Conservation (phyloP, 345 rosid genomes). For the Citrus unshiu region DNA sequence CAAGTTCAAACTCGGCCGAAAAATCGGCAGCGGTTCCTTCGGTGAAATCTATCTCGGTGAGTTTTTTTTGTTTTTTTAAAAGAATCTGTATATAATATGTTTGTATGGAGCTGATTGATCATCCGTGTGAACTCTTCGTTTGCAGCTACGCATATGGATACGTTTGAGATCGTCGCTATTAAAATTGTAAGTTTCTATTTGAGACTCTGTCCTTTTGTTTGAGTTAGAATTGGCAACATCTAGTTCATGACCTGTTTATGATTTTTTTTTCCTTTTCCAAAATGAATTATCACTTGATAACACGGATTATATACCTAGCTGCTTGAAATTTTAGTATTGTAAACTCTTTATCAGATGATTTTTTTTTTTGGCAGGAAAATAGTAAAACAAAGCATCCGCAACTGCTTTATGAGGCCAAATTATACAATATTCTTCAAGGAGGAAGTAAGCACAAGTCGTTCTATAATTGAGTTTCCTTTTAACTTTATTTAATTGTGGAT, state of each 20-base stretch:
- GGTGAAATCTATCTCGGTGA: conserved; percentile 93
- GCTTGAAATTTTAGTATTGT: not conserved
- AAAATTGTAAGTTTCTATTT: conserved; percentile 72
- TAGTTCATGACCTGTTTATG: conserved; percentile 8
- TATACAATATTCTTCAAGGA: conserved; percentile 79
- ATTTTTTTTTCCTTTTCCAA: not conserved
- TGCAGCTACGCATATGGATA: conserved; percentile 84
- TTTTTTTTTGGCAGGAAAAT: conserved; percentile 52
- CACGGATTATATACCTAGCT: not conserved
- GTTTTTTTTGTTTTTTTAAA: not conserved
- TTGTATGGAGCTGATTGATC: conserved; percentile 5
- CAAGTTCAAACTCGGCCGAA: conserved; percentile 83
- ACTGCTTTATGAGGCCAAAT: conserved; percentile 81
- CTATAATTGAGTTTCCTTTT: not conserved
- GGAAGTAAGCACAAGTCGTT: conserved; percentile 48
- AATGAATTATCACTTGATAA: not conserved
- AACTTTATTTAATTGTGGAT: not conserved
- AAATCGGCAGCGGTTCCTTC: conserved; percentile 96
- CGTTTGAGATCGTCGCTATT: conserved; percentile 89
- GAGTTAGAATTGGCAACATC: not conserved
- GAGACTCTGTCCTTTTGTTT: not conserved
- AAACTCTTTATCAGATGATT: not conserved
- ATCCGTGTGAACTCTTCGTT: not conserved
- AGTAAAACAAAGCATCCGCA: conserved; percentile 84
- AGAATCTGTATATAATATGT: not conserved